Evolutionary conservation across 331 rosid genomes (phyloP).

Genomic region (Malus hybrid): DNA sequence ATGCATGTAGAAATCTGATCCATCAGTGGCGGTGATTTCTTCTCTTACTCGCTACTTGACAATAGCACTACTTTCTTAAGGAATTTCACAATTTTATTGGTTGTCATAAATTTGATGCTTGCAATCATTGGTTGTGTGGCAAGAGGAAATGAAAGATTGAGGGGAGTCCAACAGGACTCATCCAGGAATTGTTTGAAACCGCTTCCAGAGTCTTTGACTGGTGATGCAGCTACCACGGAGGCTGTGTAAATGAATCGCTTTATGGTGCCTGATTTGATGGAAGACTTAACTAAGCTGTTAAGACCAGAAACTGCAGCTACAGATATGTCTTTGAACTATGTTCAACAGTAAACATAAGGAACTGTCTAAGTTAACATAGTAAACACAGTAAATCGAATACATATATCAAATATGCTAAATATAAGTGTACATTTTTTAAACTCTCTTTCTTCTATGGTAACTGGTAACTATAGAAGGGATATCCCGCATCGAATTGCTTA

Average conservation of each 20-base stretch:
- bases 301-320: slow-evolving; percentile 37
- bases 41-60: too few relatives aligned
- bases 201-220: slow-evolving; percentile 15
- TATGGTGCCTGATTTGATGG: slow-evolving; percentile 31
- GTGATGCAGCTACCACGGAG: slow-evolving; percentile 26
- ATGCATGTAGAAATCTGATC: too few relatives aligned
- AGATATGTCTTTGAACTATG: slow-evolving; percentile 11
- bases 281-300: slow-evolving; percentile 9
- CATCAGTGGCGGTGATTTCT: neutral
- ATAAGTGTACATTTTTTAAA: too few relatives aligned
- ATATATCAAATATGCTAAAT: too few relatives aligned
- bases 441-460: too few relatives aligned
- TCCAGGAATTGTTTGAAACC: slow-evolving; percentile 19
- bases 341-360: neutral
- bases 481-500: too few relatives aligned
- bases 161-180: slow-evolving; percentile 51
- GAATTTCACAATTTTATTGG: too few relatives aligned
- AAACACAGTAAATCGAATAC: too few relatives aligned
- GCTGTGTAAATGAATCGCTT: slow-evolving; percentile 31
- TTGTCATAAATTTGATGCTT: neutral
- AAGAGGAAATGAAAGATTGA: slow-evolving; percentile 4
- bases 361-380: too few relatives aligned
- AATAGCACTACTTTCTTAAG: too few relatives aligned
- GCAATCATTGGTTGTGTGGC: neutral
- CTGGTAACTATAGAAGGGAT: too few relatives aligned